phyloP scores from a whole-genome alignment of 345 rosid species.

The Citrus maxima region DNA sequence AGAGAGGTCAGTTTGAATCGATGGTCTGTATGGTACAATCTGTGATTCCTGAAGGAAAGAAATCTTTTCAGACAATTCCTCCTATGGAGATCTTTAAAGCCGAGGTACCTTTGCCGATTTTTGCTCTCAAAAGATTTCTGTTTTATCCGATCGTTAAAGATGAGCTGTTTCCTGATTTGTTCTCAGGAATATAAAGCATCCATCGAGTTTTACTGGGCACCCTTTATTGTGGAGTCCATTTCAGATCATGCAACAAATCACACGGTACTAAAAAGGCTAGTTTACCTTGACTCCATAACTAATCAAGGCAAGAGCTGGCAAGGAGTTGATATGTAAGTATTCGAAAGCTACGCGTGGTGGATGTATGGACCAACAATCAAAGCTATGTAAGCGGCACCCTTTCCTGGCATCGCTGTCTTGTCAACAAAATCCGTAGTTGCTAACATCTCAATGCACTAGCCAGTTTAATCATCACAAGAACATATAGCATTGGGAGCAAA shows the following conservation, averaged over 20 bases:
- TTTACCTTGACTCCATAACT: slow-evolving; percentile 71
- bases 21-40: slow-evolving; percentile 83
- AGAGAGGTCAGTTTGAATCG: slow-evolving; percentile 87
- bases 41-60: slow-evolving; percentile 65
- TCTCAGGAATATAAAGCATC: slow-evolving; percentile 76
- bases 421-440: too few species aligned
- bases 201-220: slow-evolving; percentile 93
- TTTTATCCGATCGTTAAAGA: neutral
- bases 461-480: neutral
- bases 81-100: slow-evolving; percentile 90
- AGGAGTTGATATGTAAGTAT: slow-evolving; percentile 66
- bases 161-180: neutral
- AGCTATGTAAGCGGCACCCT: slow-evolving; percentile 54
- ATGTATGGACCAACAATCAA: slow-evolving; percentile 81
- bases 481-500: neutral
- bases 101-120: slow-evolving; percentile 35
- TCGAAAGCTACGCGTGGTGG: slow-evolving; percentile 97
- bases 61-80: slow-evolving; percentile 61
- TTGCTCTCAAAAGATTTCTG: too few species aligned
- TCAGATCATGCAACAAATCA: slow-evolving; percentile 95
- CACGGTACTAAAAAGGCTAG: slow-evolving; percentile 68
- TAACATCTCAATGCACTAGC: neutral
- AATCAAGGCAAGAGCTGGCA: slow-evolving; percentile 78
- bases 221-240: slow-evolving; percentile 79
- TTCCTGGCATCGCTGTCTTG: neutral